Evolutionary conservation across 2,329 filamentous ascomycete species (phyloP), one percentile per base, ranked within the genome.

Genomic region (Coniochaeta sp.): DNA sequence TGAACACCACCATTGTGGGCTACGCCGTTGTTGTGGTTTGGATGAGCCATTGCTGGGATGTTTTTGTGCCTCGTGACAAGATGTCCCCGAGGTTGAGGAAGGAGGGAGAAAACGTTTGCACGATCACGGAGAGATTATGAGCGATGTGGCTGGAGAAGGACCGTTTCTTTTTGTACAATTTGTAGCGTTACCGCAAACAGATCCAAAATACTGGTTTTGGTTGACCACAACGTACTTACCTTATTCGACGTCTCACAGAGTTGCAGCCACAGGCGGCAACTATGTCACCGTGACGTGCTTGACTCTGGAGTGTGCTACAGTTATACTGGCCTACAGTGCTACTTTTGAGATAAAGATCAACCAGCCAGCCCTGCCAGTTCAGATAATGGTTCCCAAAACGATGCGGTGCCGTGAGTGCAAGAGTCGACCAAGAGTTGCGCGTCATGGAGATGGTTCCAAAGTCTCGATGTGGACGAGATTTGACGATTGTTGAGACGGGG

Each of bases 371-470:
- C 34, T 12, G 34, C 12, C 34, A 9, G 4, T n/a, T n/a, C n/a
- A n/a, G n/a, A n/a, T n/a, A n/a, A n/a, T 36, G 34, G 3, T 12
- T 36, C 34, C 12, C 3, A 12, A 36, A 9, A 14, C 34, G 34
- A 12, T 12, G 34, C 9, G 9, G 30, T n/a, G 30, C 14, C 14
- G 12, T 36, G 34, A 36, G 8, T 40, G 38, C 38, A 40, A 40
- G 38, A 40, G n/a, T n/a, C n/a, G n/a, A n/a, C n/a, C n/a, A n/a
- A n/a, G 38, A 9, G 26, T 61, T 58, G 12, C 22, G 47, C 6
- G 36, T 42, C 9, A 56, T 61, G 0, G 63, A 67, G 16, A 58
- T 63, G 0, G 61, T 56, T 0, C 16, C 3, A 40, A 40, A 40
- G 17, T 6, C 38, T 40, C 38, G 61, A 62, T 7, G 57, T 65